A percentile compares a stretch with the other conserved stretches of the same genome.
These are phyloP conservation scores for Juncus inflexus DNA, from an alignment of 176 grass and related monocot genomes.

Conservation along the genomic window DNA sequence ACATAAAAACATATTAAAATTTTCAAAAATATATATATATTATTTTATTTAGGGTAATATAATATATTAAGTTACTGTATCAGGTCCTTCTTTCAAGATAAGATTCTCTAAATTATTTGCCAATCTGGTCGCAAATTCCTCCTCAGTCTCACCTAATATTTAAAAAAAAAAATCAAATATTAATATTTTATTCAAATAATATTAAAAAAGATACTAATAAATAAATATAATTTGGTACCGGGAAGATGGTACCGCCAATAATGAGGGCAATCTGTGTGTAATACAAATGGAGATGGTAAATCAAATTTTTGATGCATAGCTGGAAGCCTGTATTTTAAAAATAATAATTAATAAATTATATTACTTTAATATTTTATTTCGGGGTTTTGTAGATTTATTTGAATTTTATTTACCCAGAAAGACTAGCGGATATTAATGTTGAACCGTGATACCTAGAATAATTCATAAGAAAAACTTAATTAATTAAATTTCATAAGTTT, in stretches of 20 bases:
- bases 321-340: slow-evolving; percentile 62
- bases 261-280: slow-evolving; percentile 92
- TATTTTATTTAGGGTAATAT: no score
- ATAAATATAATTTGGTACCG: slow-evolving; percentile 35
- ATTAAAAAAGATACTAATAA: background rate
- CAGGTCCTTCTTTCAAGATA: slow-evolving; percentile 97
- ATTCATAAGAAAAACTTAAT: background rate
- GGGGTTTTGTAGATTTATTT: slow-evolving; percentile 1
- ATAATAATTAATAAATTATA: slow-evolving; percentile 29
- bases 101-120: slow-evolving; percentile 93
- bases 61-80: slow-evolving; percentile 48
- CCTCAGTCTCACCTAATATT: slow-evolving; percentile 73
- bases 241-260: slow-evolving; percentile 94
- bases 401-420: slow-evolving; percentile 56
- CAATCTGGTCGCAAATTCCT: slow-evolving; percentile 83
- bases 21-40: background rate
- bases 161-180: slow-evolving; percentile 1
- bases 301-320: slow-evolving; percentile 96
- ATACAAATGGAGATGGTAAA: slow-evolving; percentile 88
- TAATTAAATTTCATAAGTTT: background rate
- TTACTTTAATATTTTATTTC: background rate
- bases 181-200: background rate
- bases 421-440: slow-evolving; percentile 84
- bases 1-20: slow-evolving; percentile 5
- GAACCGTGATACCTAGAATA: slow-evolving; percentile 91